Base-by-base conservation (phyloP, 2,329 filamentous ascomycete genomes). In the Sclerotiophoma versabilis region DNA sequence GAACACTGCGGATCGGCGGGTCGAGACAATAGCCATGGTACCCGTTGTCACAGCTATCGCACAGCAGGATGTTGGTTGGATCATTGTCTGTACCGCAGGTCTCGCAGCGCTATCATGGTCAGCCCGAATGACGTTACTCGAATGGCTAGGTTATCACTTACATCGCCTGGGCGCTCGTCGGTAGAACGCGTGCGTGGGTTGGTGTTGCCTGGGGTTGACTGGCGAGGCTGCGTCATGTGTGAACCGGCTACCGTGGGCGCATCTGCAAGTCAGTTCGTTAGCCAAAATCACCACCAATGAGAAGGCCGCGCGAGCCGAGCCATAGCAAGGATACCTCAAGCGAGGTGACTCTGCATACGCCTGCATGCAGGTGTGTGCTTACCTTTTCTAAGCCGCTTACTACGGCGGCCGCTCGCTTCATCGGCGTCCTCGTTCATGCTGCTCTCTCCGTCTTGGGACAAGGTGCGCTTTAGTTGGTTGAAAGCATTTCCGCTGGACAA, bases 171-270 rank as follows among this genome's bases (percentile, higher is more conserved):
- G 64, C 82, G 83, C 49, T 83, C 81, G 45, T 81, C 71, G 17
- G 68, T 56, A 29, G 81, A 80, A 58, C 83, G 83, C 65, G 85
- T 84, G 39, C 83, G 81, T 42, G 81, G 80, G 34, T 79, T 71
- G 81, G 54, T 87, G 81, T 64, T 68, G 59, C 86, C 84, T 15
- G 88, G 91, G 14, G 88, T 87, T 22, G 90, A 88, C 51, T 93
- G 91, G 47, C 93, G 90, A 70, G 96, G 92, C 68, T 93, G 86
- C 57, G 91, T 95, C 92, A 98, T 98, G 77, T 98, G 92, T 46
- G 93, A 98, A 49, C 95, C 95, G 61, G 92, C 92, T 63, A 99
- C 92, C 27, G 91, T 96, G 36, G 93, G 92, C 36, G 76, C 77
- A 72, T 85, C 80, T 77, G 65, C 75, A 78, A 63, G 60, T 48